Evolutionary conservation across 805 yeast genomes (phyloP).

Genomic region (Saturnispora zaruensis): DNA sequence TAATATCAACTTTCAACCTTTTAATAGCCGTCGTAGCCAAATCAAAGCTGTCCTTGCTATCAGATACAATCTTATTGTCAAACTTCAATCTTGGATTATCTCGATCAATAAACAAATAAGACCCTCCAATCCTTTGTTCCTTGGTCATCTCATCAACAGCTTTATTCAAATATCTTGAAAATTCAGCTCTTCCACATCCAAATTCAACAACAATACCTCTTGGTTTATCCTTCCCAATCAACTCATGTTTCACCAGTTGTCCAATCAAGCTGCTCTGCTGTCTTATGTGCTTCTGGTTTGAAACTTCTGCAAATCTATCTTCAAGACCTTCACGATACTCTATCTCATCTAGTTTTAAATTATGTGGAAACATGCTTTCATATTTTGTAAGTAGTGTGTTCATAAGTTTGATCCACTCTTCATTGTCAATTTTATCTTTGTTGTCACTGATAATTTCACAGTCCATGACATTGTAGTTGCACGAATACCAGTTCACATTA

Average conservation of each 20-base stretch:
- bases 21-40: conserved; percentile 15
- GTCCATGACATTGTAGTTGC: conserved; percentile 37
- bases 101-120: conserved; percentile 62
- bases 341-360: conserved; percentile 16
- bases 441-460: neutral
- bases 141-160: conserved; percentile 18
- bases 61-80: conserved; percentile 59
- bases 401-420: conserved; percentile 20
- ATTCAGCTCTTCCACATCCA: conserved; percentile 88
- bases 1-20: conserved; percentile 68
- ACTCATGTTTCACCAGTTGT: conserved; percentile 38
- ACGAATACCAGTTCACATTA: conserved; percentile 36
- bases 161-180: conserved; percentile 52
- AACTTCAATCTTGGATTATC: conserved; percentile 70
- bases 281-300: conserved; percentile 62
- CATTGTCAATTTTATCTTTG: conserved; percentile 12
- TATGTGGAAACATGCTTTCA: conserved; percentile 10
- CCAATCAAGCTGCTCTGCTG: conserved; percentile 81
- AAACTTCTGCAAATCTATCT: conserved; percentile 39
- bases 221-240: conserved; percentile 29
- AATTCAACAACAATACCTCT: conserved; percentile 52
- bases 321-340: conserved; percentile 29
- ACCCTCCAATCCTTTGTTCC: conserved; percentile 4
- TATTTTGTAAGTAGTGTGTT: conserved; percentile 11
- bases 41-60: conserved; percentile 29